Evolutionary conservation across 1,284 basidiomycete species (phyloP).

Genomic region (Papiliotrema nemorosa): DNA sequence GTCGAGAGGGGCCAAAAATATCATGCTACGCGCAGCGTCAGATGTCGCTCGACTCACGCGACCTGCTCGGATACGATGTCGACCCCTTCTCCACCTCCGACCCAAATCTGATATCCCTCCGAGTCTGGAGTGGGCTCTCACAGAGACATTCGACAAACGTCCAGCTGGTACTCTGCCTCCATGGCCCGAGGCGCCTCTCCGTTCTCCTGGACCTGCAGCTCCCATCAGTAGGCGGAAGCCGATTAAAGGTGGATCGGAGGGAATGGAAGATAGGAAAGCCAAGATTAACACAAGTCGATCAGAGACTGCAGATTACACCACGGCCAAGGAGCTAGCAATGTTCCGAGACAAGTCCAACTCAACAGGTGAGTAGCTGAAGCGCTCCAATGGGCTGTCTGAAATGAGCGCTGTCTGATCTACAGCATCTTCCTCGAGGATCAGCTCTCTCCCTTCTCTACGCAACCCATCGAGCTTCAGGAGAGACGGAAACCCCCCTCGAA

Average conservation of each 20-base stretch:
- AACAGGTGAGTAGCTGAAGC: no score
- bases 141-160: not conserved
- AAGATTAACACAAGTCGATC: no score
- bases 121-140: not conserved
- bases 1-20: no score
- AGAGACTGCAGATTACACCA: no score
- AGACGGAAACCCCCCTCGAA: no score
- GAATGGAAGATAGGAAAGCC: not conserved
- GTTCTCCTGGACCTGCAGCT: not conserved
- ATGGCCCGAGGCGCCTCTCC: not conserved
- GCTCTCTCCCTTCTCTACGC: no score
- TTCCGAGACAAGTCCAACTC: no score
- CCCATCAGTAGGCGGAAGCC: not conserved
- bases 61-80: constrained; percentile 20
- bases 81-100: constrained; percentile 9
- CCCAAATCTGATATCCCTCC: not conserved
- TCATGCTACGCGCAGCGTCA: constrained; percentile 9
- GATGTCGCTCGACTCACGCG: constrained; percentile 20
- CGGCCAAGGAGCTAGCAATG: no score
- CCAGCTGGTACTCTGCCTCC: not conserved
- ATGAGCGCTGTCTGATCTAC: no score
- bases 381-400: no score
- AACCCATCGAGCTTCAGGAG: no score
- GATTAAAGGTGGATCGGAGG: not conserved
- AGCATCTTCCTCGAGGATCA: no score